Percentiles rank a stretch among this genome's conserved stretches.
These are phyloP conservation scores for Gossypium arboreum DNA, from an alignment of 345 rosid species.

Conservation along the genomic window DNA sequence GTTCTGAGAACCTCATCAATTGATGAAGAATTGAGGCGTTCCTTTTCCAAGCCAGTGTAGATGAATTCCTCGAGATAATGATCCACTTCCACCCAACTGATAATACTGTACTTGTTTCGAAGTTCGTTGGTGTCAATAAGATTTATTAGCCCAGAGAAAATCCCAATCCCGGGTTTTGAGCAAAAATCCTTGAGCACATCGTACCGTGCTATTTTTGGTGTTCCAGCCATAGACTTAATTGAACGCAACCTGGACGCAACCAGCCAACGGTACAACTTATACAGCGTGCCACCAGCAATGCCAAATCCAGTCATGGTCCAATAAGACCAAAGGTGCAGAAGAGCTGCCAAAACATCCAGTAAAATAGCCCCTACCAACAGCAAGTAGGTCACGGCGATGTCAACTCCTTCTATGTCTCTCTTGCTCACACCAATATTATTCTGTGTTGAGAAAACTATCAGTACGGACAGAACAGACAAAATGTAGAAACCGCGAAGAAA, in stretches of 20 bases:
- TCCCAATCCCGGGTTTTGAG: accelerated
- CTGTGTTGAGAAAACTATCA: neutral
- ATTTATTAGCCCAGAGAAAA: neutral
- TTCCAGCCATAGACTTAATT: neutral
- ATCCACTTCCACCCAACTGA: neutral
- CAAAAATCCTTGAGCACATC: neutral
- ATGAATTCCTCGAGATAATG: neutral
- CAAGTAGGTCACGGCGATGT: neutral
- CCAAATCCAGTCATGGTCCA: neutral
- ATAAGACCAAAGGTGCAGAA: neutral
- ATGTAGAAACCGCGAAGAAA: neutral
- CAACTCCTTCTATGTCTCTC: neutral
- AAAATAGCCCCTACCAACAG: neutral
- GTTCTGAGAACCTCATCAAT: too few species aligned
- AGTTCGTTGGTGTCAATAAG: neutral
- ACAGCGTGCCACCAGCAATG: neutral
- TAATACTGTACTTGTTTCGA: neutral
- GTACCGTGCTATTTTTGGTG: neutral
- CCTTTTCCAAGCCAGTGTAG: neutral
- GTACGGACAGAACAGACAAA: neutral
- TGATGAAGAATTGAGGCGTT: neutral
- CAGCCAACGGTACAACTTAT: neutral
- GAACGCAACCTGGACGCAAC: neutral
- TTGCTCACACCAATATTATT: neutral
- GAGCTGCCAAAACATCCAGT: neutral